Base-by-base conservation (phyloP, 2,329 filamentous ascomycete genomes). In the Cladorrhinum sp. region DNA sequence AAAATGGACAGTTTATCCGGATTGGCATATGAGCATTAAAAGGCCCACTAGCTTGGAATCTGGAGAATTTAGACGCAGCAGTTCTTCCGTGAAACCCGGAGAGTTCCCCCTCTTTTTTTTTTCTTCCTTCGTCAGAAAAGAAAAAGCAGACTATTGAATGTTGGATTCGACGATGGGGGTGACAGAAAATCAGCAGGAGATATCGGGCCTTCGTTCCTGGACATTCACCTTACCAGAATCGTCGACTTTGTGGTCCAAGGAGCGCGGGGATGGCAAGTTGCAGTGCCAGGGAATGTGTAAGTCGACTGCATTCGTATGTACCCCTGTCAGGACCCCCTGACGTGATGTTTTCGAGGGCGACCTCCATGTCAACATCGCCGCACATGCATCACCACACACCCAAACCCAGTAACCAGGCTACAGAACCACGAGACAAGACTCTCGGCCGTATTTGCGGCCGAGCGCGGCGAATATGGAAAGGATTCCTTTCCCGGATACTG, bases 1-100 rank as follows among this genome's bases (percentile, higher is more conserved):
- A 21, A n/a, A n/a, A n/a, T n/a, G 26, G 36, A 48, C 36, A 39
- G 39, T 57, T 57, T 55, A 57, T 49, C 54, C 54, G 54, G 54
- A 9, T 26, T 48, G 14, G 36, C 54, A 57, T 24, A 57, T 48
- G 36, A 39, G 54, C 18, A 42, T 28, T 49, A 57, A 14, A 36
- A 28, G 12, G 26, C 53, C 14, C 36, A 28, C 53, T 55, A 36
- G n/a, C 24, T 55, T 55, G 33, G 33, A 46, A 42, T 3, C 6
- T 42, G 6, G 36, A 21, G 26, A 49, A 30, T 57, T 28, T 28
- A 20, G 24, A 57, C 36, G 54, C 24, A 39, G 49, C 54, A 30
- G 24, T 26, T 57, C 54, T 57, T 48, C 49, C 20, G 49, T 26
- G 20, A 3, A 46, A 46, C n/a, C 42, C 42, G 3, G 42, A 10